These are phyloP conservation scores for Carex cristatella DNA, from an alignment of 176 grass and related monocot species.

Conservation along the genomic window DNA sequence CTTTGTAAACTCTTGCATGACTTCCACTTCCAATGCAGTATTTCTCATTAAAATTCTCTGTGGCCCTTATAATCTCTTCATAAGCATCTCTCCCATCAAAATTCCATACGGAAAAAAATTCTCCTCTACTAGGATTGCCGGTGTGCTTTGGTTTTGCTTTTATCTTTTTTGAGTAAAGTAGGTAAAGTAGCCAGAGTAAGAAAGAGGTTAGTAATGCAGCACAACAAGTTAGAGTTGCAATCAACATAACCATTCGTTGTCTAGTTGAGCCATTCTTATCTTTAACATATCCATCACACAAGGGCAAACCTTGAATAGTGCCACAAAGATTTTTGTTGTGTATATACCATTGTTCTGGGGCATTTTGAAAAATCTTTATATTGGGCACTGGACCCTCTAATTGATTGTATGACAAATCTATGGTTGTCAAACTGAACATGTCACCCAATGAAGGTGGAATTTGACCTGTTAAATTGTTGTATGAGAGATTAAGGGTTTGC, in stretches of 20 bases:
- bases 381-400: conserved; percentile 26
- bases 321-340: neutral
- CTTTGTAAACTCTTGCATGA: conserved; percentile 23
- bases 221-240: neutral
- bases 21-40: conserved; percentile 11
- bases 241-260: neutral
- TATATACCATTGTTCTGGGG: conserved; percentile 6
- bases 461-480: neutral
- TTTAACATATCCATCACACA: neutral
- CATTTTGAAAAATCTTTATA: neutral
- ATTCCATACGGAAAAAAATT: conserved; percentile 9
- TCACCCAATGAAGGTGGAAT: conserved; percentile 15
- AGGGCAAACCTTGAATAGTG: neutral
- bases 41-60: conserved; percentile 10
- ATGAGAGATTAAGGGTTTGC: too few relatives aligned
- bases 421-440: conserved; percentile 19
- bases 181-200: too few relatives aligned
- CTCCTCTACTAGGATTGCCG: neutral
- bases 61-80: conserved; percentile 15
- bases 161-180: neutral
- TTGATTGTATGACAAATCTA: conserved; percentile 39
- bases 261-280: neutral
- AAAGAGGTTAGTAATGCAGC: neutral
- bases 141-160: neutral
- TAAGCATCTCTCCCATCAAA: conserved; percentile 16